These are phyloP conservation scores for Rhodotorula sp. DNA, from an alignment of 1,284 basidiomycete species.

Conservation along the genomic window DNA sequence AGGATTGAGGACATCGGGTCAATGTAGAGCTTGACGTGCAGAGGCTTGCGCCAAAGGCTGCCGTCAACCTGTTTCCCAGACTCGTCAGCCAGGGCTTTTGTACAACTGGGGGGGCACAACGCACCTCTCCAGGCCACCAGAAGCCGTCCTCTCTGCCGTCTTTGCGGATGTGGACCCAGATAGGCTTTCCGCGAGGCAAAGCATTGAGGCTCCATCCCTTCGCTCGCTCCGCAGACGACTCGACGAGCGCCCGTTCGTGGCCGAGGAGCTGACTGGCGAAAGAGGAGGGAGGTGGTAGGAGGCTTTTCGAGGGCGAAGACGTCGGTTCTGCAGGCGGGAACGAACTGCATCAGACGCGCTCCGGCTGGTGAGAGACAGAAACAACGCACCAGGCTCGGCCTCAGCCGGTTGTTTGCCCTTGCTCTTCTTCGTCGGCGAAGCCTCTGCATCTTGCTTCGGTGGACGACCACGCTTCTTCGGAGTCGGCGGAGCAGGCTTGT, in stretches of 20 bases:
- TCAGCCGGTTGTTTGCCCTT: neutral
- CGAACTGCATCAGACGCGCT: neutral
- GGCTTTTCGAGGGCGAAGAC: neutral
- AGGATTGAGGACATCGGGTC: conserved; percentile 3
- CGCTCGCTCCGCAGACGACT: conserved; percentile 17
- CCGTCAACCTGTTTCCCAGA: conserved; percentile 8
- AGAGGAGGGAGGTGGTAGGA: conserved; percentile 7
- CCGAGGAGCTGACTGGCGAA: conserved; percentile 4
- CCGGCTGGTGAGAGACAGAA: too few species aligned
- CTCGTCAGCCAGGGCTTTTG: neutral
- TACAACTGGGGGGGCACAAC: neutral
- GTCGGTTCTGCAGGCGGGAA: neutral
- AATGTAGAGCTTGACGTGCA: conserved; percentile 18
- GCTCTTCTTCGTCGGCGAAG: neutral
- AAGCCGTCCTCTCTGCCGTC: conserved; percentile 4
- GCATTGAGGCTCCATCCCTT: conserved; percentile 16
- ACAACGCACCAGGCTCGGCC: neutral
- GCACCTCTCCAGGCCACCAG: conserved; percentile 32
- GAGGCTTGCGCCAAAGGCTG: conserved; percentile 10
- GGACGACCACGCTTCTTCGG: neutral
- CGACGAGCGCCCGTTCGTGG: neutral
- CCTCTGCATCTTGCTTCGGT: neutral
- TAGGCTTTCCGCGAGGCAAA: conserved; percentile 3
- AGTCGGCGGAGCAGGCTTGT: neutral
- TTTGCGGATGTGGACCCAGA: conserved; percentile 20